phyloP scores from a whole-genome alignment of 805 yeast genomes.

The Kodamaea sagamina region DNA sequence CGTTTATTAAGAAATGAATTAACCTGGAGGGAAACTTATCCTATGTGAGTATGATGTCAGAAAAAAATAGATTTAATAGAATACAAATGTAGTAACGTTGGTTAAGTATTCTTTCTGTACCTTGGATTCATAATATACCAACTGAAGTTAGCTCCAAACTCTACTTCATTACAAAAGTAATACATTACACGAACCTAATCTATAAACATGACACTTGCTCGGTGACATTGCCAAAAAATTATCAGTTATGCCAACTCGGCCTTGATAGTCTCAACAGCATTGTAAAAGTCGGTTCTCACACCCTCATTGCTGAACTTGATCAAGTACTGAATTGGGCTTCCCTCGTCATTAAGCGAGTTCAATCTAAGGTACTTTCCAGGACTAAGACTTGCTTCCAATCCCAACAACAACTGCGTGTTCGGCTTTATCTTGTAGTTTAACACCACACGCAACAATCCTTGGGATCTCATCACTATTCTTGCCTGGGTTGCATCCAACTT shows the following conservation, averaged over 20 bases:
- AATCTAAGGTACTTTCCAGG: slow-evolving; percentile 83
- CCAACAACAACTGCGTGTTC: slow-evolving; percentile 66
- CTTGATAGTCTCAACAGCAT: slow-evolving; percentile 44
- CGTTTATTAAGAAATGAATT: slow-evolving; percentile 53
- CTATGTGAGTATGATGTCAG: too few relatives aligned
- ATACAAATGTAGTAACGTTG: too few relatives aligned
- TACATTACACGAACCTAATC: slow-evolving; percentile 8
- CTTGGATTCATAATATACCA: too few relatives aligned
- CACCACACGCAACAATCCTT: slow-evolving; percentile 79
- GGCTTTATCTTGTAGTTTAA: slow-evolving; percentile 69
- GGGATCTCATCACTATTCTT: slow-evolving; percentile 88
- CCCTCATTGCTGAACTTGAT: slow-evolving; percentile 67
- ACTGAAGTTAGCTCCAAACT: not conserved
- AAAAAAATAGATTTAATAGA: too few relatives aligned
- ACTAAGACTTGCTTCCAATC: slow-evolving; percentile 81
- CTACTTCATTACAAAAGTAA: not conserved
- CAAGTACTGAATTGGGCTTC: slow-evolving; percentile 80
- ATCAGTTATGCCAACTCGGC: slow-evolving; percentile 11
- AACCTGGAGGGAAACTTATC: too few relatives aligned
- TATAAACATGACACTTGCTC: slow-evolving; percentile 2
- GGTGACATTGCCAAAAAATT: too few relatives aligned
- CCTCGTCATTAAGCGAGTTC: slow-evolving; percentile 60
- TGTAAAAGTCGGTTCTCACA: slow-evolving; percentile 58
- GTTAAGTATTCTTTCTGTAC: too few relatives aligned
- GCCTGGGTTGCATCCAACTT: slow-evolving; percentile 42